A percentile compares a stretch with the other conserved stretches of the same genome.
These are phyloP conservation scores for Russula earlei DNA, from an alignment of 768 basidiomycete species.

Conservation along the genomic window DNA sequence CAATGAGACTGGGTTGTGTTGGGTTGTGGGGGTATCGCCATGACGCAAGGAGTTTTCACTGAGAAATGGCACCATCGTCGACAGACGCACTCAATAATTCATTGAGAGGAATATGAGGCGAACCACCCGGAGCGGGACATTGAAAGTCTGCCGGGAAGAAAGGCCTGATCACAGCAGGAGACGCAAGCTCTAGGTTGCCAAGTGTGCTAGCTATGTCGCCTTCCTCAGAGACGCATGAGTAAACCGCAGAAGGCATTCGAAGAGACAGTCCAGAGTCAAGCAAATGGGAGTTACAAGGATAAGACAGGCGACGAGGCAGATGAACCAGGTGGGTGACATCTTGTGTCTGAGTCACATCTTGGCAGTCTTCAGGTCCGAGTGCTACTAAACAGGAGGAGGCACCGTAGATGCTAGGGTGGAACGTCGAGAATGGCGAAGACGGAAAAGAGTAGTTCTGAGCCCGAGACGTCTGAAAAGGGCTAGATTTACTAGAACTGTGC, in stretches of 20 bases:
- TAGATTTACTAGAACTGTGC: conserved; percentile 1
- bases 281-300: conserved; percentile 4
- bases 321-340: conserved; percentile 1
- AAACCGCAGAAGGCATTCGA: conserved; percentile 3
- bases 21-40: conserved; percentile 8
- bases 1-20: background rate
- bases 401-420: background rate
- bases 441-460: conserved; percentile 10
- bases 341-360: background rate
- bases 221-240: conserved; percentile 4
- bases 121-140: background rate
- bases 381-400: background rate
- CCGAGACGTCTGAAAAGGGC: conserved; percentile 8
- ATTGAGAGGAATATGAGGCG: background rate
- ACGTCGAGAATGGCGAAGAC: conserved; percentile 10
- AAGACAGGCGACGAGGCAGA: conserved; percentile 18
- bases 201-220: conserved; percentile 5
- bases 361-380: conserved; percentile 1
- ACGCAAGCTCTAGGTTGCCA: conserved; percentile 12
- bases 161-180: conserved; percentile 17
- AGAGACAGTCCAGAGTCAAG: background rate
- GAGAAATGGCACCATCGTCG: conserved; percentile 4
- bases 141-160: conserved; percentile 10
- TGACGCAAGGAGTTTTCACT: background rate
- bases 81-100: background rate